Evolutionary conservation across 2,329 filamentous ascomycete genomes (phyloP).

Genomic region (Aspergillus melleus): DNA sequence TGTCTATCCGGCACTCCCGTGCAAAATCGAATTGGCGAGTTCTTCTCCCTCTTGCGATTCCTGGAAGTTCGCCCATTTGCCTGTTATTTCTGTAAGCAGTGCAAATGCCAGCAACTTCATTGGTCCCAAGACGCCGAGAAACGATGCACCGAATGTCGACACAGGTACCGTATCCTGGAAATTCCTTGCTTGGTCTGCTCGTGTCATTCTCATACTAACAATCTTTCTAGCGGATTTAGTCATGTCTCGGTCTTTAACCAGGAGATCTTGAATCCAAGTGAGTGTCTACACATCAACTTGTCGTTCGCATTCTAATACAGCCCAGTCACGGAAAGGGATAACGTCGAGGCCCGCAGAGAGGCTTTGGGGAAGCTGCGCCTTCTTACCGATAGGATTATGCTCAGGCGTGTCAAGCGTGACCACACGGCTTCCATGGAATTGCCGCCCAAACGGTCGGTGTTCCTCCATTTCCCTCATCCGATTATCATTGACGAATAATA

Average conservation of each 20-base stretch:
- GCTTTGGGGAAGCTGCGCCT: slow-evolving; percentile 82
- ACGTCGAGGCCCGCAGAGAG: slow-evolving; percentile 56
- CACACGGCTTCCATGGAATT: slow-evolving; percentile 94
- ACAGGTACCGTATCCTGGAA: slow-evolving; percentile 40
- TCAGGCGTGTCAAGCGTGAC: slow-evolving; percentile 90
- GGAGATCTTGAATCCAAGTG: slow-evolving; percentile 80
- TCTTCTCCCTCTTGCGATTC: slow-evolving; percentile 92
- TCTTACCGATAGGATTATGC: slow-evolving; percentile 91
- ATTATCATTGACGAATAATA: slow-evolving; percentile 18
- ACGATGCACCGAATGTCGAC: slow-evolving; percentile 69
- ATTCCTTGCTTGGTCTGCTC: neutral
- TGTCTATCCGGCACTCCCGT: slow-evolving; percentile 93
- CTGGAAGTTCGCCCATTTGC: slow-evolving; percentile 85
- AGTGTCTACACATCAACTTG: slow-evolving; percentile 12
- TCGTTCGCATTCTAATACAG: slow-evolving; percentile 47
- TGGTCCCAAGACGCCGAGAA: slow-evolving; percentile 76
- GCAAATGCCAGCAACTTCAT: slow-evolving; percentile 75
- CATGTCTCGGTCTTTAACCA: slow-evolving; percentile 89
- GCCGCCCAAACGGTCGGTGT: slow-evolving; percentile 74
- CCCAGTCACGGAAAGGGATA: slow-evolving; percentile 57
- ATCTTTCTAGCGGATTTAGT: slow-evolving; percentile 53
- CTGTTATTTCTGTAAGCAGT: slow-evolving; percentile 90
- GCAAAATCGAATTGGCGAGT: slow-evolving; percentile 95
- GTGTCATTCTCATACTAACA: slow-evolving; percentile 12
- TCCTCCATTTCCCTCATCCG: neutral